Conservation (phyloP, 192 early-diverging fungal species). For the Backusella liffmaniae region DNA sequence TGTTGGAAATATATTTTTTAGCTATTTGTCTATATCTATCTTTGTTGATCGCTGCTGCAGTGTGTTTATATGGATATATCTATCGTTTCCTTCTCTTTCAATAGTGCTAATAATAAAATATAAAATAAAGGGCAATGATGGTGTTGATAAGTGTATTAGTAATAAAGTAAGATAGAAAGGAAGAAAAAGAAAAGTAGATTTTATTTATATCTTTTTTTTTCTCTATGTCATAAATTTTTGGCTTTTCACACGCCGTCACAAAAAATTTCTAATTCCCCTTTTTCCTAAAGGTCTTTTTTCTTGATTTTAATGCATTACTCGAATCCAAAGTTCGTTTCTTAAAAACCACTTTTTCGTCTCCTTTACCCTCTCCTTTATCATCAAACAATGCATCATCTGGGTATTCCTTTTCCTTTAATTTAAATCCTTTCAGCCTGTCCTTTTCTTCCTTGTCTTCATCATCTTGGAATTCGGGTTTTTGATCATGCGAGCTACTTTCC, state of each 20-base stretch:
- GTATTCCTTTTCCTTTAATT: constrained; percentile 53
- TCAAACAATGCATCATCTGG: constrained; percentile 15
- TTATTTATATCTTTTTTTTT: not conserved
- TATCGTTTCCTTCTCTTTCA: not conserved
- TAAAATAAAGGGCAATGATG: not conserved
- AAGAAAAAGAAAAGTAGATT: not conserved
- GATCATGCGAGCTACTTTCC: constrained; percentile 1
- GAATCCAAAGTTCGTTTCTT: constrained; percentile 48
- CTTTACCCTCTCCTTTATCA: constrained; percentile 13
- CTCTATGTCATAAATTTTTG: not conserved
- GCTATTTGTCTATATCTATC: not conserved
- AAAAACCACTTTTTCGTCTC: constrained; percentile 28
- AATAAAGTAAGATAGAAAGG: not conserved
- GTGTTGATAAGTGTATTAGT: not conserved
- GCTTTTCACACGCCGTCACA: constrained; percentile 5
- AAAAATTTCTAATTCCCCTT: not conserved
- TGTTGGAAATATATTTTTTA: not conserved
- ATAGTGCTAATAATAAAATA: not conserved
- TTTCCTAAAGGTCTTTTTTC: constrained; percentile 9
- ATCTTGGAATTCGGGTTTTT: constrained; percentile 37
- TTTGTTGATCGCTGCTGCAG: not conserved
- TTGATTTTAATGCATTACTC: not conserved
- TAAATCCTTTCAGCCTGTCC: constrained; percentile 47
- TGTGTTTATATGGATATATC: not conserved
- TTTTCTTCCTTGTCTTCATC: constrained; percentile 43